Base-by-base conservation (phyloP, 441 rosid species). In the Francoa sonchifolia region DNA sequence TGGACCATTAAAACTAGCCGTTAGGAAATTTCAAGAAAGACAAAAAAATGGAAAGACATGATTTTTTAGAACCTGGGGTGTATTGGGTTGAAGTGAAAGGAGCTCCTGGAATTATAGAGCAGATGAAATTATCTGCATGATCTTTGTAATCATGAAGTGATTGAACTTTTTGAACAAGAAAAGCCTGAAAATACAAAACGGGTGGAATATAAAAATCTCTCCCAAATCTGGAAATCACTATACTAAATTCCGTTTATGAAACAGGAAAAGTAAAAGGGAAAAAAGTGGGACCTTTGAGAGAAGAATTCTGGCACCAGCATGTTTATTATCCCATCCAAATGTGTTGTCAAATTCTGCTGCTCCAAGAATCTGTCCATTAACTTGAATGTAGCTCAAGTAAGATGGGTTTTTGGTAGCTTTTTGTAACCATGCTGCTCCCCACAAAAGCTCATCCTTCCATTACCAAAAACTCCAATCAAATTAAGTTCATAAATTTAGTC, bases 371-470 rank as follows among this genome's bases (percentile, higher is more conserved):
- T 55, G 64, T 8, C 83, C 88, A 55, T 79, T 70, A 8, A 45
- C 60, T 43, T 68, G 62, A 39, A 79, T 73, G 65, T 79, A 79
- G 30, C 37, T 62, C 4, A 75, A 73, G 63, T 70, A 75, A 23
- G 51, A 54, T 19, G 74, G 69, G 26, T 68, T 71, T 58, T 40
- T 59, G 37, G 83, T 79, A 50, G 88, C 88, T 54, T 59, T 62
- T 42, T 72, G 73, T 44, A 79, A 66, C 88, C 88, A 75, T 62
- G 88, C 74, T 22, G 88, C 83, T 7, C 76, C 83, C 83, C 83
- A 79, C 55, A 79, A 43, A 31, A 79, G 67, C 51, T 75, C 88
- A 62, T 75, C 88, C 80, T 74, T 42, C n/a, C 45, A 47, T 31
- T 35, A 26, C 21, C 17, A 51, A 50, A 1, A 18, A 28, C n/a